A percentile compares a stretch with the other conserved stretches of the same genome.
phyloP scores from a whole-genome alignment of 192 early-diverging fungal genomes.

The Gaertneriomyces semiglobifer region DNA sequence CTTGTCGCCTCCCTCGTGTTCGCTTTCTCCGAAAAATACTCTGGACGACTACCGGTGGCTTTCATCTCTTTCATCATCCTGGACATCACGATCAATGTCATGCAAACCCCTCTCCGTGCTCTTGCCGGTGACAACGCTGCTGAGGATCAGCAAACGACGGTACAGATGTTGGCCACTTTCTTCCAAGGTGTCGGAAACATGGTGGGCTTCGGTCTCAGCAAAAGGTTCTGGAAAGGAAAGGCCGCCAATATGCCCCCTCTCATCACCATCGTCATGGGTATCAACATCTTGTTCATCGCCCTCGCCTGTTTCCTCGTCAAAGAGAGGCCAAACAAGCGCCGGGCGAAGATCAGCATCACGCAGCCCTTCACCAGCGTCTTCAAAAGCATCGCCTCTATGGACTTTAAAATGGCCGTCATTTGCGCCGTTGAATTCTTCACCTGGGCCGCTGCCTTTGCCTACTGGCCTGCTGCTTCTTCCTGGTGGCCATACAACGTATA shows the following conservation, averaged over 20 bases:
- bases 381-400: background rate
- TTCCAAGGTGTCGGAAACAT: slow-evolving; percentile 8
- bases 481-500: slow-evolving; percentile 2
- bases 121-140: slow-evolving; percentile 14
- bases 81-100: slow-evolving; percentile 11
- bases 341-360: background rate
- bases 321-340: background rate
- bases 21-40: slow-evolving; percentile 1
- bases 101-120: slow-evolving; percentile 1
- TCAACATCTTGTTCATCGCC: slow-evolving; percentile 6
- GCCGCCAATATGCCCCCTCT: background rate
- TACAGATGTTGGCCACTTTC: slow-evolving; percentile 4
- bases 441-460: slow-evolving; percentile 12
- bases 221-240: slow-evolving; percentile 2
- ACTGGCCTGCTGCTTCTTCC: slow-evolving; percentile 11
- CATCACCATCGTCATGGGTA: slow-evolving; percentile 2
- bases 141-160: slow-evolving; percentile 9
- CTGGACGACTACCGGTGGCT: background rate
- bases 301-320: background rate
- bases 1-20: slow-evolving; percentile 2
- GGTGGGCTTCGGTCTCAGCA: background rate
- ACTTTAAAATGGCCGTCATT: background rate
- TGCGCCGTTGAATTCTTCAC: slow-evolving; percentile 9
- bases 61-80: slow-evolving; percentile 10
- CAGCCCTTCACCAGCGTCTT: background rate